Evolutionary conservation across 2,329 filamentous ascomycete species (phyloP).

Genomic region (Aspergillus alliaceus): DNA sequence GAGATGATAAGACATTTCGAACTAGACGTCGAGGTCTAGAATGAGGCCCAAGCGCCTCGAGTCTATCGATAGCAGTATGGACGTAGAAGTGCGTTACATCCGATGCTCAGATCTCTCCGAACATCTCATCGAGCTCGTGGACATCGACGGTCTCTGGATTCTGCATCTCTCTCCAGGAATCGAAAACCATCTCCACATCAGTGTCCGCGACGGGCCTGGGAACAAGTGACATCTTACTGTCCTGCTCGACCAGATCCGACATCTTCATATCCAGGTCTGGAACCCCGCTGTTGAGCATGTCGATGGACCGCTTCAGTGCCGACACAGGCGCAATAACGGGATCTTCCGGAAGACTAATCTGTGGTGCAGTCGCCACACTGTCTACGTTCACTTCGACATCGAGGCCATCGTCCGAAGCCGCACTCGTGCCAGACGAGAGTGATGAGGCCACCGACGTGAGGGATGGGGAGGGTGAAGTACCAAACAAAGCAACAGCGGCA

Average conservation of each 20-base stretch:
- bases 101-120: constrained; percentile 66
- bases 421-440: constrained; percentile 43
- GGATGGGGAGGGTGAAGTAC: constrained; percentile 44
- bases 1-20: constrained; percentile 5
- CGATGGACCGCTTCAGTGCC: constrained; percentile 39
- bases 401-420: constrained; percentile 31
- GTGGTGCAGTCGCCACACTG: constrained; percentile 23
- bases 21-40: neutral
- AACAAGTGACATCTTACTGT: constrained; percentile 47
- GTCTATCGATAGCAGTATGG: neutral
- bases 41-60: neutral
- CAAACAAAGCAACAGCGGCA: constrained; percentile 37
- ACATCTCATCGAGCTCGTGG: constrained; percentile 85
- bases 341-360: constrained; percentile 33
- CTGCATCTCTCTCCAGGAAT: constrained; percentile 61
- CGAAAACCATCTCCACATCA: constrained; percentile 42
- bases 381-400: constrained; percentile 25
- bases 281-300: constrained; percentile 41
- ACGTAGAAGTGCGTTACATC: neutral
- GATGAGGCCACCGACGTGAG: constrained; percentile 42
- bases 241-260: constrained; percentile 34
- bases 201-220: constrained; percentile 27
- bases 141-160: constrained; percentile 88
- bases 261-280: constrained; percentile 37
- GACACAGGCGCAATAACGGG: constrained; percentile 28